These are phyloP conservation scores for Pyricularia sp. DNA, from an alignment of 2,329 filamentous ascomycete species.

Conservation along the genomic window DNA sequence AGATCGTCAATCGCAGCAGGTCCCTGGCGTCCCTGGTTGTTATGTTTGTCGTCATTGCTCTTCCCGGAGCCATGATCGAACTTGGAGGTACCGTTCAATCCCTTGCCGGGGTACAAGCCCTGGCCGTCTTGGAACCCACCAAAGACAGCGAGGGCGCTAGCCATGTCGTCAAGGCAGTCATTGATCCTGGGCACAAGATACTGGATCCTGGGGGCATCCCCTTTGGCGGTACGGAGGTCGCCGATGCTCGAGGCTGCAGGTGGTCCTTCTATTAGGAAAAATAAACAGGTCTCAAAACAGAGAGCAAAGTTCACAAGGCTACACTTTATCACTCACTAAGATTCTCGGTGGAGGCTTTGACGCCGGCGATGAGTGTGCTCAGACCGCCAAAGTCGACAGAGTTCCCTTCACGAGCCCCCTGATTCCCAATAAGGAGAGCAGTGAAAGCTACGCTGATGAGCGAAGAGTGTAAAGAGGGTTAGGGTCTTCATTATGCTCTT, in stretches of 20 bases:
- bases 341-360: no score
- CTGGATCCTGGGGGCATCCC: not conserved
- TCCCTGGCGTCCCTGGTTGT: not conserved
- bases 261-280: not conserved
- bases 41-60: not conserved
- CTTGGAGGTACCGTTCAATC: not conserved
- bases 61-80: not conserved
- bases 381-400: not conserved
- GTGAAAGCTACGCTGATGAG: not conserved
- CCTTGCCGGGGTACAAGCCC: not conserved
- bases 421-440: not conserved
- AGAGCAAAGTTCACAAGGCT: no score
- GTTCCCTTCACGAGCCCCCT: not conserved
- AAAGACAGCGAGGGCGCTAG: not conserved
- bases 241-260: not conserved
- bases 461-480: not conserved
- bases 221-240: not conserved
- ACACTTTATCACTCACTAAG: no score
- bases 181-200: not conserved
- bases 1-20: not conserved
- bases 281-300: no score
- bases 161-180: not conserved
- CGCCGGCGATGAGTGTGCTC: not conserved
- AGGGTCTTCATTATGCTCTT: not conserved
- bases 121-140: not conserved